Base-by-base conservation (phyloP, 2,329 filamentous ascomycete species). In the Pestalotiopsis sp. region DNA sequence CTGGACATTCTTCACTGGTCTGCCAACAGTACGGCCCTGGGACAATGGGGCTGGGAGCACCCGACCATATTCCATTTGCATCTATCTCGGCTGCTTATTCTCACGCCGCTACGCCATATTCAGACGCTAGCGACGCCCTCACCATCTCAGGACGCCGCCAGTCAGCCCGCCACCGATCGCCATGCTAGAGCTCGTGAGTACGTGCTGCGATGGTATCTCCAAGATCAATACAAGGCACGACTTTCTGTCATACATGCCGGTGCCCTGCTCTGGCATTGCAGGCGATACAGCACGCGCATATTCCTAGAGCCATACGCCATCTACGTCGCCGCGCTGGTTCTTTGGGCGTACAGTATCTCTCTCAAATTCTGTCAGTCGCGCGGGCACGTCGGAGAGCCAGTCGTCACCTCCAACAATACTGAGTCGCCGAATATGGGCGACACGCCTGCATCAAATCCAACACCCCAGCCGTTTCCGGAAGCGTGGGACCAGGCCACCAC, bases 1-100 rank as follows among this genome's bases (percentile, higher is more conserved):
- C 25, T 65, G 41, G 63, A 65, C 14, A 65, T 65, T 12, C 23
- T 65, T 11, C 63, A 65, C 13, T 65, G 63, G 63, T 52, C 63
- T 5, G 63, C 40, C 23, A 65, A 65, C 7, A 65, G 63, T 25
- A 65, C 40, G 4, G 52, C 52, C 13, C 20, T 56, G 20, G 41
- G 12, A n/a, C 31, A 38, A 17, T 65, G 41, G 36, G 63, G 40
- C 25, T 65, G 63, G 63, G 63, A 65, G 25, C 63, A 65, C 17
- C 40, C 63, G 2, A 65, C 63, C 2, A 36, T 65, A 27, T 36
- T 65, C 4, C 63, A 65, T 49, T 14, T 65, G 13, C 63, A 56
- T 20, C 20, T 65, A 2, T 49, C 45, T n/a, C 40, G 63, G 17
- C 45, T 56, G 4, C 57, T 59, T 23, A 59, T 59, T 25, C 23